Evolutionary conservation across 2,329 filamentous ascomycete species (phyloP).

Genomic region (Fusarium sp.): DNA sequence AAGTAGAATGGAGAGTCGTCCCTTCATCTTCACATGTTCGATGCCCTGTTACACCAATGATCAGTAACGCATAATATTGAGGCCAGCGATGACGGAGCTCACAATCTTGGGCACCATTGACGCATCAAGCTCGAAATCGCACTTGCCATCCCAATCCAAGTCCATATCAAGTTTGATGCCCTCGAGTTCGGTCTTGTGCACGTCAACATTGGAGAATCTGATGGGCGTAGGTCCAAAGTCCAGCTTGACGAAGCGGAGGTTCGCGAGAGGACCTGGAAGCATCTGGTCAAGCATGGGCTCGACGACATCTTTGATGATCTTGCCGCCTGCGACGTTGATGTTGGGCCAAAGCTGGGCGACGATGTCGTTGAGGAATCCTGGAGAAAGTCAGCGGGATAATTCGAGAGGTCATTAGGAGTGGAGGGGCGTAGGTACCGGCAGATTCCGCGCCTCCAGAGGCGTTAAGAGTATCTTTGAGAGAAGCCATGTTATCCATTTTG

Average conservation of each 20-base stretch:
- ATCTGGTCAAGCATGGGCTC: constrained; percentile 39
- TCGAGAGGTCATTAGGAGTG: background rate
- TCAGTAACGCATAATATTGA: background rate
- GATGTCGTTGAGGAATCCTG: constrained; percentile 42
- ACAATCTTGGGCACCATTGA: constrained; percentile 40
- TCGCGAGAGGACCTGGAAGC: constrained; percentile 37
- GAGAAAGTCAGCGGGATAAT: constrained; percentile 10
- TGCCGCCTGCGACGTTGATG: constrained; percentile 39
- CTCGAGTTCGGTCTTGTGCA: constrained; percentile 34
- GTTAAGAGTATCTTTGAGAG: constrained; percentile 34
- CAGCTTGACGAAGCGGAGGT: constrained; percentile 36
- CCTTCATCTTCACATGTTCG: constrained; percentile 38
- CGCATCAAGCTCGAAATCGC: constrained; percentile 40
- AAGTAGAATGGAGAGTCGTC: constrained; percentile 34
- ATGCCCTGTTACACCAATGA: constrained; percentile 23
- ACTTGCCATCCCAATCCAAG: constrained; percentile 36
- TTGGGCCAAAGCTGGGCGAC: constrained; percentile 41
- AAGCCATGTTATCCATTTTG: constrained; percentile 38
- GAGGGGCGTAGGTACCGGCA: constrained; percentile 22
- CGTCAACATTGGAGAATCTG: constrained; percentile 36
- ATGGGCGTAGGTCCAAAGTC: constrained; percentile 36
- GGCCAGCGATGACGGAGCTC: background rate
- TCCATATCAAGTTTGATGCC: constrained; percentile 43
- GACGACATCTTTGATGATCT: constrained; percentile 36
- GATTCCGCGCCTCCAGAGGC: constrained; percentile 42